Base-by-base conservation (phyloP, 2,329 filamentous ascomycete genomes). In the Didymella keratinophila region DNA sequence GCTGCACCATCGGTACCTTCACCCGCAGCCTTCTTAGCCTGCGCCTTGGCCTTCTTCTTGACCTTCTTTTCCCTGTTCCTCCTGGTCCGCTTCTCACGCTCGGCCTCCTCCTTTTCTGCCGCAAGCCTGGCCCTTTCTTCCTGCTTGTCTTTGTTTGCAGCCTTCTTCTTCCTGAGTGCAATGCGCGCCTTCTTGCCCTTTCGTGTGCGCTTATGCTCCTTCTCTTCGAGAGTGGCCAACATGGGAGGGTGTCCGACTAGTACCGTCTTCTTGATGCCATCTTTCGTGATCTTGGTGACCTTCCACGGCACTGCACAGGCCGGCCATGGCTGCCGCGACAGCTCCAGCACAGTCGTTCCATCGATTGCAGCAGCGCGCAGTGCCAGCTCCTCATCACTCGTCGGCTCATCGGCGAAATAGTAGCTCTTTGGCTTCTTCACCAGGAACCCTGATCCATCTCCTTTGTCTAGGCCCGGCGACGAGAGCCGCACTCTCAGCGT, bases 1-100 rank as follows among this genome's bases (percentile, higher is more conserved):
- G 30, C 25, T 6, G 32, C 8, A 12, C 12, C 32, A 45, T 53
- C 50, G 7, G n/a, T 14, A 2, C 8, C 45, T 36, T 53, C 47
- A 27, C 57, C 48, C 21, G 54, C 55, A 14, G 54, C 42, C 56
- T 73, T 76, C 64, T 74, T 74, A 2, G 73, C 72, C 59, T 74
- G 72, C 4, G 74, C 68, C 44, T 67, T 71, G 14, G 68, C 73
- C 64, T 73, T 76, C 60, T 72, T 74, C 59, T 76, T 77, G 37
- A 76, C 58, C 58, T 77, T 76, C 67, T 76, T 77, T 58, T 76
- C 73, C 16, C 74, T 63, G 56, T 77, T 77, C n/a, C 68, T 65
- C 49, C 72, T 65, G 2, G 73, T 75, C 41, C 70, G 63, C 65
- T 76, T 77, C 61, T 76, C 74, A 14, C 69, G 67, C 52, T 75